A percentile compares a stretch with the other conserved stretches of the same genome.
Evolutionary conservation across 208 protist species (phyloP).

Genomic region (Tritrichomonas foetus): DNA sequence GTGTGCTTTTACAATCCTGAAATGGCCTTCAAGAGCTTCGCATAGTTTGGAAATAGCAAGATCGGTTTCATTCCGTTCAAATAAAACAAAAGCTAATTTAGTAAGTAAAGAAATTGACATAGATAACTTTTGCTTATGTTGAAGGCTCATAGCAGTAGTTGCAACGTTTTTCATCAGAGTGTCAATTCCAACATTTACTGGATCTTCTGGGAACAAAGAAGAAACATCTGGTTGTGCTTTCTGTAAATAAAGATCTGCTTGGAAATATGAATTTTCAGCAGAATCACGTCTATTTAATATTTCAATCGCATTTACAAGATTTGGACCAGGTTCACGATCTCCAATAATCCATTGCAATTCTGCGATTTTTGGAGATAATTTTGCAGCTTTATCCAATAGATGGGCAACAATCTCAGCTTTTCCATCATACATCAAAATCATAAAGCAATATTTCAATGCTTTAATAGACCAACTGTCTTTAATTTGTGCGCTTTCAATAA

Average conservation of each 20-base stretch:
- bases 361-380: background rate
- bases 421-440: background rate
- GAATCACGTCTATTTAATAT: background rate
- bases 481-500: background rate
- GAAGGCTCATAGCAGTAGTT: background rate
- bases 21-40: conserved; percentile 18
- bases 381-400: background rate
- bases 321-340: background rate
- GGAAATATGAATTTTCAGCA: background rate
- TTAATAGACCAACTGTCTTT: background rate
- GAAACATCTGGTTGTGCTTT: background rate
- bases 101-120: background rate
- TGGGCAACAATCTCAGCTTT: background rate
- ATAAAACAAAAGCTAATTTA: background rate
- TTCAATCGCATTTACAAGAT: background rate
- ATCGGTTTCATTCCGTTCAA: background rate
- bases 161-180: background rate
- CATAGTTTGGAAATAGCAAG: background rate
- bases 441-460: background rate
- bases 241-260: background rate
- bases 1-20: background rate
- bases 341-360: background rate
- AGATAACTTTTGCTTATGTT: conserved; percentile 24
- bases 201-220: background rate
- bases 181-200: background rate